These are phyloP conservation scores for Halophytophthora batemanensis DNA, from an alignment of 352 stramenopile species.

Conservation along the genomic window DNA sequence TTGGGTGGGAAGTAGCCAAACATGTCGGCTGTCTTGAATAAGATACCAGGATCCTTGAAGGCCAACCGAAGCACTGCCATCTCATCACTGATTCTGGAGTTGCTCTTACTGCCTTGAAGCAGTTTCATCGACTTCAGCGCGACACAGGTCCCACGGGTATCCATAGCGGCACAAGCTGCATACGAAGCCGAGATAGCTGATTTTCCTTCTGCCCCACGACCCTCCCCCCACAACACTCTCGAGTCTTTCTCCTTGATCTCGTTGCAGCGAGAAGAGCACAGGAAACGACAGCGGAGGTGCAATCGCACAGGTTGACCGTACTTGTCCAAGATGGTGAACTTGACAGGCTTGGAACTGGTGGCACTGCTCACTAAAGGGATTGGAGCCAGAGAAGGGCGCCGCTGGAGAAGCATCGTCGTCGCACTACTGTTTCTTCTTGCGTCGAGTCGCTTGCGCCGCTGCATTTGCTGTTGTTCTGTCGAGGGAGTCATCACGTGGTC, in stretches of 20 bases:
- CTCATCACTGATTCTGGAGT: slow-evolving; percentile 1
- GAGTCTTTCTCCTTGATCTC: neutral
- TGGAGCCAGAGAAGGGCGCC: neutral
- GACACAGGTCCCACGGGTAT: slow-evolving; percentile 7
- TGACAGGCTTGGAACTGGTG: neutral
- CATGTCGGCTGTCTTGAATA: slow-evolving; percentile 87
- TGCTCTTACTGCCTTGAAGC: neutral
- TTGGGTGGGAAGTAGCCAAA: slow-evolving; percentile 86
- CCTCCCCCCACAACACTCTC: no score
- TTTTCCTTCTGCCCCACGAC: neutral
- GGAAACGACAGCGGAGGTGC: slow-evolving; percentile 12
- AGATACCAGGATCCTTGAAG: slow-evolving; percentile 44
- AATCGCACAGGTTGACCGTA: slow-evolving; percentile 17
- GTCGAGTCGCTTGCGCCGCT: no score
- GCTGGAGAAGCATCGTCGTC: neutral
- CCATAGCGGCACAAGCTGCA: slow-evolving; percentile 1
- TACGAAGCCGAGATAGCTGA: neutral
- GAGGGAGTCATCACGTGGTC: no score
- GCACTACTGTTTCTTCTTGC: slow-evolving; percentile 1
- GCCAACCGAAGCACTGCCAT: slow-evolving; percentile 47
- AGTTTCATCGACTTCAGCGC: slow-evolving; percentile 5
- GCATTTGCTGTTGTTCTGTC: no score
- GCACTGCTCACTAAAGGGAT: neutral
- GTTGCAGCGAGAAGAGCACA: neutral
- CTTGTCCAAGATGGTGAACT: slow-evolving; percentile 13